Evolutionary conservation across 352 stramenopile genomes (phyloP), one percentile per base, ranked within the genome.

Genomic region (Elongisporangium undulatum): DNA sequence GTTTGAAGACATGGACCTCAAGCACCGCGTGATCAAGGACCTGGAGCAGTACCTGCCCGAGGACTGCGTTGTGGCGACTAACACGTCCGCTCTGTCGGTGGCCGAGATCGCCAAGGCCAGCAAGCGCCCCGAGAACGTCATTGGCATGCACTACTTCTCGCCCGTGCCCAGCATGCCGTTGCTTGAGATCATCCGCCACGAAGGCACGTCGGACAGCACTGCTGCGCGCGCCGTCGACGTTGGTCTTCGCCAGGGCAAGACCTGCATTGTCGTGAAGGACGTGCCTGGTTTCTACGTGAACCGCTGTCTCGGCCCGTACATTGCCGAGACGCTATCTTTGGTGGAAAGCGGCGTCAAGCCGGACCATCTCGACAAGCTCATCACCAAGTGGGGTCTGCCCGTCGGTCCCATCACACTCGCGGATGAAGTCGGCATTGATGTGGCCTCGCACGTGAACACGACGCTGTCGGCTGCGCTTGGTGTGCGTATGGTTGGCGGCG

Each of bases 241-340:
- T 49, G 97, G 97, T 59, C 93, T 96, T 19, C 96, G 97, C 69
- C 97, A 99, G 76, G 97, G 97, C 34, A 99, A 99, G 82, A 99
- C 96, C 7, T 97, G 89, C 61, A 98, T 99, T 34, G 87, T 98
- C 51, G 96, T 99, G 51, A 99, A 99, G 80, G 97, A 99, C 75
- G 96, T 99, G 1, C 96, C 97, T n/a, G 97, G 97, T 48, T 99
- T 99, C 71, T 99, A 99, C 69, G 97, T 99, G 29, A 99, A 99
- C 82, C 87, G 97, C 23, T 99, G 94, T 73, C 83, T 99, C 38
- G 96, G 94, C 22, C 97, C 97, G 19, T 98, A 98, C 70, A 90
- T 96, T 56, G 83, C 85, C 23, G 82, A 97, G 74, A 90, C 93
- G 22, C 81, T 95, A n/a, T 85, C 91, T n/a, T 69, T 99, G 9